Evolutionary conservation across 208 protist genomes (phyloP), one percentile per base, ranked within the genome.

Genomic region (Borovskyia barvae): DNA sequence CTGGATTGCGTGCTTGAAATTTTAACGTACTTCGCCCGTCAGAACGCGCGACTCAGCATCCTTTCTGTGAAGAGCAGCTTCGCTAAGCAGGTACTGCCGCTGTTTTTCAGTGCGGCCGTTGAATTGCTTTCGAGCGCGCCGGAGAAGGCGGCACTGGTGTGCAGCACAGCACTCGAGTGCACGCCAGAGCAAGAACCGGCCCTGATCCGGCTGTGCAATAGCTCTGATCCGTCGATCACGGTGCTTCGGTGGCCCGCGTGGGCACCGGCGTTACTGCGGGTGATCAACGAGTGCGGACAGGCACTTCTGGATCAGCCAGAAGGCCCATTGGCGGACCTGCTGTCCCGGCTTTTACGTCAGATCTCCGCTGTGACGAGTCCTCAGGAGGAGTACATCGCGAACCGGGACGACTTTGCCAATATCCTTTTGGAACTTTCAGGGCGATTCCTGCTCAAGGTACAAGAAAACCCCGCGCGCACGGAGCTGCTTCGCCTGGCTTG

Each of bases 1-100:
- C 55, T 95, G n/a, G 78, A 89, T 42, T 95, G 77, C 57, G 40
- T 92, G 68, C 32, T 78, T n/a, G 85, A 91, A 71, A 61, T 92
- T 17, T 39, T 95, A 7, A 78, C 64, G 9, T 87, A 78, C 53
- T 92, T 93, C 64, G 36, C 75, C 1, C 65, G 71, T 42, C 71
- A 93, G 66, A 74, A 78, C 45, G 30, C 55, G 19, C 80, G 77
- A 32, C 55, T 68, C 29, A 59, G 57, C 49, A 70, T 92, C 41
- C 41, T 80, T 9, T 70, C 69, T 2, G 52, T 86, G 26, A 66
- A 77, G n/a, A 33, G 41, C 22, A 65, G 54, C 36, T 87, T 89
- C 55, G 67, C 67, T 12, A 47, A 72, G 40, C 71, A 77, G 51
- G 61, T 90, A 33, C 53, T 93, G 60, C 85, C 84, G 6, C 78